Evolutionary conservation across 352 stramenopile genomes (phyloP), one percentile per base, ranked within the genome.

Genomic region (Albugo candida): DNA sequence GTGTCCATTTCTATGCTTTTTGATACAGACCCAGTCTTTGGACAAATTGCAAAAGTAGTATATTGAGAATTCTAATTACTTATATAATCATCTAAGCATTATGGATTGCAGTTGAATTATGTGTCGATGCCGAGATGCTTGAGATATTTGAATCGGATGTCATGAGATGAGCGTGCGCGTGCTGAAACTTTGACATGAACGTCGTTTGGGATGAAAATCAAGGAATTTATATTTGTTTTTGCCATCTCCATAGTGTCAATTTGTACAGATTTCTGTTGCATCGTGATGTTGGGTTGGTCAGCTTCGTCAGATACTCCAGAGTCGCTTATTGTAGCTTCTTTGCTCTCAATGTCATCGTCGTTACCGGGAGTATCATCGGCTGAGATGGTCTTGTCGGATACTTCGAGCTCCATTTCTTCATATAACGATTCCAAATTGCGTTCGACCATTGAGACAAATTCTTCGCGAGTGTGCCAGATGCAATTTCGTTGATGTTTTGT

Each of bases 361-460:
- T 31, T 3, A 31, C 3, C 3, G 8, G 8, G 8, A 31, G 3
- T 8, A 10, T 31, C 24, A 31, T 31, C 24, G 24, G 24, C 24
- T 13, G 62, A 64, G 43, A 72, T 59, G 11, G 68, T 20, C 40
- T 87, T 70, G 21, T 77, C 65, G 55, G 86, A 73, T 55, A 83
- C 85, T 54, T 91, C 78, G 35, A 71, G 73, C 56, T 91, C 78
- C 68, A 91, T 86, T 46, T 88, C 78, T 8, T 87, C 78, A 50
- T 91, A 91, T 40, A 91, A 74, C 18, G 73, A 65, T 18, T 91
- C 78, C 24, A 91, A 53, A 40, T 91, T 91, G 36, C 75, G 78
- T 59, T 91, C 78, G n/a, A 91, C 78, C 78, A 91, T 91, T 4
- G 72, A 52, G 17, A 91, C 65, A 45, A 91, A 88, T 51, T 91